These are phyloP conservation scores for Reticulascus tulasneorum DNA, from an alignment of 2,329 filamentous ascomycete genomes.

Conservation along the genomic window DNA sequence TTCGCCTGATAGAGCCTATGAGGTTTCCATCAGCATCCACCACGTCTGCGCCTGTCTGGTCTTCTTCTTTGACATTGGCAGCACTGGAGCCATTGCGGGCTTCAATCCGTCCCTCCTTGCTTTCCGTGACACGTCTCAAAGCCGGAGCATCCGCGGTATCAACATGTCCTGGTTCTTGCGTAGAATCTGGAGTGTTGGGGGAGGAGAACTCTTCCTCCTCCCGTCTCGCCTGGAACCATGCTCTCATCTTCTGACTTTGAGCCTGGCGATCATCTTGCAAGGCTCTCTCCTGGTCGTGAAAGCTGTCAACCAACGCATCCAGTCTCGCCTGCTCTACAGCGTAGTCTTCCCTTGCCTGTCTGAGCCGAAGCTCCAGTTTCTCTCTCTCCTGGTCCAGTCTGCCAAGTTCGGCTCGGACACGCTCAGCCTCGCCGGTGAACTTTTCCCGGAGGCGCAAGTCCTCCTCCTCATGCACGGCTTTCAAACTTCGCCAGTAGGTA, in stretches of 20 bases:
- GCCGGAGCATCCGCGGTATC: no score
- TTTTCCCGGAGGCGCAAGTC: not conserved
- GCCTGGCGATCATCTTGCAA: not conserved
- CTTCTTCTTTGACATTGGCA: not conserved
- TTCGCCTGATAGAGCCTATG: slow-evolving; percentile 31
- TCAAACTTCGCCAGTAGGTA: not conserved
- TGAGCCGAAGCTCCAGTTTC: not conserved
- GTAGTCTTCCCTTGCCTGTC: not conserved
- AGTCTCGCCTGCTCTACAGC: not conserved
- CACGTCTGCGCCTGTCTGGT: slow-evolving; percentile 23
- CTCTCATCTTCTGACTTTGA: not conserved
- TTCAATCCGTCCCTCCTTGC: no score
- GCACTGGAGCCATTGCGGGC: not conserved
- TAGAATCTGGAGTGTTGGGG: no score
- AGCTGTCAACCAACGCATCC: not conserved
- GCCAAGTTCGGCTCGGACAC: not conserved
- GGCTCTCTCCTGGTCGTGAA: not conserved
- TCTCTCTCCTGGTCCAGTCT: not conserved
- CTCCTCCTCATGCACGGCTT: not conserved
- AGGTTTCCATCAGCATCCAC: slow-evolving; percentile 30
- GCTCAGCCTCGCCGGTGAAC: slow-evolving; percentile 1
- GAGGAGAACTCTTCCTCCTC: not conserved
- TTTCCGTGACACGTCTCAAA: no score
- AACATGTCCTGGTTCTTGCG: no score
- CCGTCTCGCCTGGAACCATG: not conserved